Evolutionary conservation across 345 rosid species (phyloP), one percentile per base, ranked within the genome.

Genomic region (Diplotaxis tenuifolia): DNA sequence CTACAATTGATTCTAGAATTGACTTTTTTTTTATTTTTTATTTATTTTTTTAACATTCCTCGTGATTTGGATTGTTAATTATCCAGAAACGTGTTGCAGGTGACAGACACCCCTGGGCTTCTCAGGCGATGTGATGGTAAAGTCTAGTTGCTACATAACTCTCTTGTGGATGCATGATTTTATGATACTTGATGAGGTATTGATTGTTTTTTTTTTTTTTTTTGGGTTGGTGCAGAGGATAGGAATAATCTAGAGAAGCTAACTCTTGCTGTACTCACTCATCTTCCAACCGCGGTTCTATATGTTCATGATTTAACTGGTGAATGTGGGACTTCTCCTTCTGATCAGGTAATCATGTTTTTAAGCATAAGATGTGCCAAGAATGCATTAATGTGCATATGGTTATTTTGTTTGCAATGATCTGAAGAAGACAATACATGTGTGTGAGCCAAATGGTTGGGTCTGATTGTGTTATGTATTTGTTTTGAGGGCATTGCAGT

Each of bases 281-380:
- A 94, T 83, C 79, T 94, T 82, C 99, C 99, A 31, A 94, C 96
- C 0, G 99, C 97, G 23, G 75, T 92, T 67, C 76, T 94, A 23
- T 92, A 87, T 82, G 99, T 94, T 67, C 99, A 94, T 62, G 99
- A 94, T 82, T 81, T 89, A 54, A 76, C 99, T 23, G 99, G 99
- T 82, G 96, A 92, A 77, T 94, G 99, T 67, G 99, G 99, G 54
- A 94, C 85, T 63, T 87, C 97, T 1, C 84, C 89, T 15, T 91
- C 97, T 79, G 90, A 92, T 82, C 97, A 94, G 98, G 98, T 89
- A 55, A 32, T 79, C 27, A 75, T 28, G 8, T n/a, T 6, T 9
- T 15, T 45, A 57, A n/a, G n/a, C n/a, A n/a, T n/a, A n/a, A n/a
- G n/a, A n/a, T n/a, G 45, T 61, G 47, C 20, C 18, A 47, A 23